Evolutionary conservation across 169 alveolate species (phyloP), one percentile per base, ranked within the genome.

Genomic region (Eimeria necatrix): DNA sequence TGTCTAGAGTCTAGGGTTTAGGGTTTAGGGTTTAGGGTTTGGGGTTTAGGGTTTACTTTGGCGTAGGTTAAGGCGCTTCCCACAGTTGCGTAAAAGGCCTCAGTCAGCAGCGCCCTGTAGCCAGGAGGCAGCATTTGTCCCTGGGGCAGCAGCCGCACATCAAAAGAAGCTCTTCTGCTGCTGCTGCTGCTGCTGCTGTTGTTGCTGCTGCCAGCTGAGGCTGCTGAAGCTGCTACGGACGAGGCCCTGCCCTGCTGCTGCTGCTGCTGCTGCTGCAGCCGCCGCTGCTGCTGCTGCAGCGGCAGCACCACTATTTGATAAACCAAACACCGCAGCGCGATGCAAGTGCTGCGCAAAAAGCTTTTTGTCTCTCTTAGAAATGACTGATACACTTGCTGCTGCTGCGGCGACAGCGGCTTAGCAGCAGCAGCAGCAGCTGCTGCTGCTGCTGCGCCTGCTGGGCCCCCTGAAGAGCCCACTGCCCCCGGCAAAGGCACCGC

Each of bases 241-340:
- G 88, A 9, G 49, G 92, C 80, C n/a, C 48, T n/a, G 46, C n/a
- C 80, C 80, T 32, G 59, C 85, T 74, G 41, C 85, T 74, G 85
- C 85, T 18, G 93, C 93, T 61, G 93, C 80, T 46, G 93, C 52
- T 49, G 64, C 80, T 46, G 93, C 52, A 20, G 64, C 0, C 10
- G 68, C 52, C 61, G 90, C 89, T 26, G 89, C 90, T 24, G 95
- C 89, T 59, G 95, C 95, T n/a, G 95, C 95, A 56, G 91, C 32
- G 83, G 95, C 95, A 26, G 95, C 95, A 91, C 95, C 10, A 83
- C 91, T 20, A 48, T 51, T 22, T 91, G 85, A 22, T 91, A 91
- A 10, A 91, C 81, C 9, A 83, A 49, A 74, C 95, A 74, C 41
- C 95, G 86, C 59, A 91, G 49, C n/a, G 91, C 95, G 18, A 91